Conservation (phyloP, 441 rosid species). For the Aleurites moluccanus region DNA sequence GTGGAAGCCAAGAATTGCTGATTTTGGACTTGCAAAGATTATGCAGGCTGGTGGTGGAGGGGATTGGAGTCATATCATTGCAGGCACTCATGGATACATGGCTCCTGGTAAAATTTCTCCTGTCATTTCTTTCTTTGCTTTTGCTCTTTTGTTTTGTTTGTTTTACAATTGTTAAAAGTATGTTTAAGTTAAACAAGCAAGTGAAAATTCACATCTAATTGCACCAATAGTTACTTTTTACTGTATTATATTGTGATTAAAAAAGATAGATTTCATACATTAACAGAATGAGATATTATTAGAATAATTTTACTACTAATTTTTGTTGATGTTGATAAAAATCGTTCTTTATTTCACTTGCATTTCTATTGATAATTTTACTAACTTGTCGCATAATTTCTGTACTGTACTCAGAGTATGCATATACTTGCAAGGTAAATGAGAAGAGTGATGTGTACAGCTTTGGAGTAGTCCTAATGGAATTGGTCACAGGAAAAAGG, state of each 20-base stretch:
- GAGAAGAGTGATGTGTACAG: constrained; percentile 93
- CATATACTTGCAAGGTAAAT: constrained; percentile 66
- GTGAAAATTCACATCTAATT: too few species aligned
- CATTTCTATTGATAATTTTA: background rate
- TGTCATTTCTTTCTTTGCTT: background rate
- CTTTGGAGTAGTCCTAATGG: constrained; percentile 90
- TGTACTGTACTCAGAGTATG: constrained; percentile 58
- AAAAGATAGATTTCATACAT: too few species aligned
- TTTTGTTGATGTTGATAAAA: too few species aligned
- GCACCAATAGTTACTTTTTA: too few species aligned
- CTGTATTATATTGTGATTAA: too few species aligned
- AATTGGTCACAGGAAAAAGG: constrained; percentile 72
- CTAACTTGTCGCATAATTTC: background rate
- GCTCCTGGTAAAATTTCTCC: constrained; percentile 99
- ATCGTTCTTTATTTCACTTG: too few species aligned
- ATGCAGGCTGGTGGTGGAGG: constrained; percentile 49
- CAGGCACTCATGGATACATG: constrained; percentile 89
- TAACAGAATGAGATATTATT: too few species aligned
- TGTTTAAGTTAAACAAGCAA: too few species aligned
- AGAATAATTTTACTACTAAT: too few species aligned
- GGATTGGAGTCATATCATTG: constrained; percentile 63
- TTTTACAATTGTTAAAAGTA: too few species aligned
- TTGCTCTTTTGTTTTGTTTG: too few species aligned
- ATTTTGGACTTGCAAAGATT: constrained; percentile 92
- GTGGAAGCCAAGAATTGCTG: constrained; percentile 89